Percentiles rank a stretch among this genome's conserved stretches.
These are phyloP conservation scores for Lecanicillium sp. DNA, from an alignment of 2,329 filamentous ascomycete species.

Conservation along the genomic window DNA sequence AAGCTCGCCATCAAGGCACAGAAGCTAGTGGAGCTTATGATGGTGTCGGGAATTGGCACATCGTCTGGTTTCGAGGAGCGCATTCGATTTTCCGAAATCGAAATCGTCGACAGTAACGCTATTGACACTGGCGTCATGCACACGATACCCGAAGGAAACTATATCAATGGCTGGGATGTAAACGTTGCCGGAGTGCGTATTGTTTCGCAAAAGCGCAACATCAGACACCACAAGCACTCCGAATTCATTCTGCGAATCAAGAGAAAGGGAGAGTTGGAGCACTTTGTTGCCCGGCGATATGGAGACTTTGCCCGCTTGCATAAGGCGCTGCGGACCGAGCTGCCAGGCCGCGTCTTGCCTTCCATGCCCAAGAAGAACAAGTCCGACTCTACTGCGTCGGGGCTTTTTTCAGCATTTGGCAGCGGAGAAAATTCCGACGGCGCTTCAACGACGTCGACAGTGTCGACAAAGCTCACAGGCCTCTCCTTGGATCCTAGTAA, in stretches of 20 bases:
- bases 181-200: conserved; percentile 87
- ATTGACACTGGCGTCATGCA: conserved; percentile 84
- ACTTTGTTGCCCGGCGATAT: conserved; percentile 78
- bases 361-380: conserved; percentile 90
- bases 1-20: conserved; percentile 90
- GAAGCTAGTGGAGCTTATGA: conserved; percentile 97
- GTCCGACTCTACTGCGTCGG: conserved; percentile 57
- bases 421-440: conserved; percentile 68
- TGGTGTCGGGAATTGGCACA: conserved; percentile 94
- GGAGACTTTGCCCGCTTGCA: conserved; percentile 79
- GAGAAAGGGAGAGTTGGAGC: conserved; percentile 63
- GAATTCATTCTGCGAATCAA: conserved; percentile 88
- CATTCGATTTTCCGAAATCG: conserved; percentile 92
- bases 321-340: conserved; percentile 69
- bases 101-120: conserved; percentile 87
- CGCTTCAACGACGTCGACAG: conserved; percentile 70
- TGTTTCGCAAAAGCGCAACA: conserved; percentile 72
- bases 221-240: conserved; percentile 85
- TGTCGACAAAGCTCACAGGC: conserved; percentile 57
- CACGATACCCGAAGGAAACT: conserved; percentile 83
- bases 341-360: conserved; percentile 84
- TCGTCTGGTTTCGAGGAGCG: conserved; percentile 96
- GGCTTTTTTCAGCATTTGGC: conserved; percentile 43
- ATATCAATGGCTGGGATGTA: conserved; percentile 92
- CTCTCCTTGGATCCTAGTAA: conserved; percentile 15